Conservation (phyloP, 495 filamentous ascomycete species). For the Durotheca rogersii region DNA sequence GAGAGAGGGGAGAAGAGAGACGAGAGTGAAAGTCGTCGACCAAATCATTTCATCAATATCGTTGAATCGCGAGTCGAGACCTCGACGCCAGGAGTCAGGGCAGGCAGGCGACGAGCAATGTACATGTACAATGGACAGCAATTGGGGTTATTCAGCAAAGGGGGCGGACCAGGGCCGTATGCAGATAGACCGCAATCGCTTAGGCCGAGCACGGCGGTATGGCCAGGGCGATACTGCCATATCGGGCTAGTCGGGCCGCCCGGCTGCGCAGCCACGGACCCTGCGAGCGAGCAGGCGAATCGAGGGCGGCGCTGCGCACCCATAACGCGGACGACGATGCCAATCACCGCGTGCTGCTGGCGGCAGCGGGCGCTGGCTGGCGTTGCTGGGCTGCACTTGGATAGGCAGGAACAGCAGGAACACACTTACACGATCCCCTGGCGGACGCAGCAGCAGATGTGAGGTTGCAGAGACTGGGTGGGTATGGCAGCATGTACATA, state of each 20-base stretch:
- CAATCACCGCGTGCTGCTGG: too few relatives aligned
- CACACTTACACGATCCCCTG: too few relatives aligned
- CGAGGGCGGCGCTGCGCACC: too few relatives aligned
- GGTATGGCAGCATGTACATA: too few relatives aligned
- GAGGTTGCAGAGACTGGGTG: too few relatives aligned
- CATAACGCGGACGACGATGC: too few relatives aligned
- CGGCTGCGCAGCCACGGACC: constrained; percentile 5
- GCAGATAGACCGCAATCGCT: constrained; percentile 1
- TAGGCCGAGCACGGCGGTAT: constrained; percentile 3
- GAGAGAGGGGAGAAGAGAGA: constrained; percentile 13
- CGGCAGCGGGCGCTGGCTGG: too few relatives aligned
- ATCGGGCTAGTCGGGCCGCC: constrained; percentile 20
- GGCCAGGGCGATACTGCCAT: constrained; percentile 26
- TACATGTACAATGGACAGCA: constrained; percentile 16
- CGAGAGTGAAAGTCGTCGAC: constrained; percentile 15
- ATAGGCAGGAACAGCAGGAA: too few relatives aligned
- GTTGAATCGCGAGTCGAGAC: constrained; percentile 26
- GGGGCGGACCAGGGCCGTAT: constrained; percentile 5
- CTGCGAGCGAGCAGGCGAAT: constrained; percentile 20
- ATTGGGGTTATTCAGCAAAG: constrained; percentile 2
- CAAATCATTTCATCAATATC: constrained; percentile 32
- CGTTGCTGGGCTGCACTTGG: too few relatives aligned
- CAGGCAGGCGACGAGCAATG: constrained; percentile 2
- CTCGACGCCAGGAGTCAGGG: constrained; percentile 31
- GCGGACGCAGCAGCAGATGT: too few relatives aligned